Evolutionary conservation across 352 stramenopile species (phyloP), one percentile per base, ranked within the genome.

Genomic region (Phytophthora syringae): DNA sequence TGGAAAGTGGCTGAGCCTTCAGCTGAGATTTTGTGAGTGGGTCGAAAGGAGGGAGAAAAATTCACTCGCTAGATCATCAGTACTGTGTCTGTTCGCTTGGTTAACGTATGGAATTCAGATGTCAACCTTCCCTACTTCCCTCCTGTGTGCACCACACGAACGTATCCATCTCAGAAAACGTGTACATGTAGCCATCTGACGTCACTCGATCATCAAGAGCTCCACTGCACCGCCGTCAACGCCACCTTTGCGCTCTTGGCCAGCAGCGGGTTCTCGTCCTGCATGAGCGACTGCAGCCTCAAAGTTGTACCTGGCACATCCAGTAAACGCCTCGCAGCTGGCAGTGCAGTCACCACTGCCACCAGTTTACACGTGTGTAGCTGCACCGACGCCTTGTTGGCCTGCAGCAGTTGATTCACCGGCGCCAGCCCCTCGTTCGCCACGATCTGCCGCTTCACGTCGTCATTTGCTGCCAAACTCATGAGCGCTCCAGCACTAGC

Each of bases 311-410:
- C 70, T 16, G 74, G 63, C 15, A 84, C 67, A 51, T 86, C 79
- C 37, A 92, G 74, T 50, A 76, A 48, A 10, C 65, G 54, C 4
- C 85, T 67, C 27, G 83, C 85, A 7, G 72, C 67, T 21, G 85
- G 85, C 32, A 84, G 80, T 52, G 85, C 77, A 28, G 83, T 77
- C 50, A 92, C 67, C 34, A 84, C 73, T 5, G 82, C 68, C 43
- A 92, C 66, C 25, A 94, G 57, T 60, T 94, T 92, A 39, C 82
- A 62, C 15, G 75, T 68, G 63, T 90, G 89, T 49, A 94, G 67
- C 61, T 91, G 82, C 43, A 92, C 60, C 30, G 80, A 68, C 34
- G 72, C 50, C 48, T 81, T 84, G 54, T 76, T 67, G 50, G 82
- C 76, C 68, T 91, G 73, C 62, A 94, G 68, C 34, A 93, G 60